Conservation (phyloP, 1,284 basidiomycete genomes). For the Cutaneotrichosporon sp. region DNA sequence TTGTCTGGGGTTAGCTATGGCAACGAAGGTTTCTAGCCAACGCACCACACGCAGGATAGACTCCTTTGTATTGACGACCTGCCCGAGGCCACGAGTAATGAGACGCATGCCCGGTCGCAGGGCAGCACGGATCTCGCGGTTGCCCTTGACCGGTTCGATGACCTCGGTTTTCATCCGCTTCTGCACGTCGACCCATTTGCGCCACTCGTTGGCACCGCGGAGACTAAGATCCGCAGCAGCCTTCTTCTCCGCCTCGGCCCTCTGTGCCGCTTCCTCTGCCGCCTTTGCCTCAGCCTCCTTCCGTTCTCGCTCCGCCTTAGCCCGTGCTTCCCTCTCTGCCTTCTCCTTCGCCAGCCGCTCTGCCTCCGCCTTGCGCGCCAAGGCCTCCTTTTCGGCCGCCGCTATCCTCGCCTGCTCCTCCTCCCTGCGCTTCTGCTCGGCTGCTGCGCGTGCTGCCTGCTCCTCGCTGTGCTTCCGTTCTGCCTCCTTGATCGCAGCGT, state of each 20-base stretch:
- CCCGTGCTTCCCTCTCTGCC: conserved; percentile 17
- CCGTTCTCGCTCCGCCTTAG: conserved; percentile 15
- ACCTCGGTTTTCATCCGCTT: conserved; percentile 66
- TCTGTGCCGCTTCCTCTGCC: conserved; percentile 7
- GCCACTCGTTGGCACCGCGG: conserved; percentile 62
- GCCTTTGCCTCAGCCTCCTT: conserved; percentile 12
- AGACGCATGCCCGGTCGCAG: conserved; percentile 63
- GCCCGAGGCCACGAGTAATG: conserved; percentile 86
- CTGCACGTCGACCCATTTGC: conserved; percentile 58
- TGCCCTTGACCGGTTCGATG: conserved; percentile 63
- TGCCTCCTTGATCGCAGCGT: conserved; percentile 31
- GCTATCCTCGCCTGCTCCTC: conserved; percentile 25
- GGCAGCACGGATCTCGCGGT: conserved; percentile 53
- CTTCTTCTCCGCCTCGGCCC: conserved; percentile 14
- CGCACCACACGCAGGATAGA: conserved; percentile 62
- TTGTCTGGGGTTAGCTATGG: conserved; percentile 52
- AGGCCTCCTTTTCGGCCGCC: conserved; percentile 24
- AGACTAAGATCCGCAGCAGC: conserved; percentile 10
- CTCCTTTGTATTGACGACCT: conserved; percentile 72
- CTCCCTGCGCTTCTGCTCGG: conserved; percentile 17
- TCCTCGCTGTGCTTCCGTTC: conserved; percentile 22
- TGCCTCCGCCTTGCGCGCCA: conserved; percentile 23
- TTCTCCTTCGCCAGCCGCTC: conserved; percentile 24
- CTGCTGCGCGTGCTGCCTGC: conserved; percentile 10
- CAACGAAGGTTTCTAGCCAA: not conserved